Percentiles rank a stretch among this genome's conserved stretches.
Conservation (phyloP, 139 green algal genomes). For the Pseudopediastrum boryanum region DNA sequence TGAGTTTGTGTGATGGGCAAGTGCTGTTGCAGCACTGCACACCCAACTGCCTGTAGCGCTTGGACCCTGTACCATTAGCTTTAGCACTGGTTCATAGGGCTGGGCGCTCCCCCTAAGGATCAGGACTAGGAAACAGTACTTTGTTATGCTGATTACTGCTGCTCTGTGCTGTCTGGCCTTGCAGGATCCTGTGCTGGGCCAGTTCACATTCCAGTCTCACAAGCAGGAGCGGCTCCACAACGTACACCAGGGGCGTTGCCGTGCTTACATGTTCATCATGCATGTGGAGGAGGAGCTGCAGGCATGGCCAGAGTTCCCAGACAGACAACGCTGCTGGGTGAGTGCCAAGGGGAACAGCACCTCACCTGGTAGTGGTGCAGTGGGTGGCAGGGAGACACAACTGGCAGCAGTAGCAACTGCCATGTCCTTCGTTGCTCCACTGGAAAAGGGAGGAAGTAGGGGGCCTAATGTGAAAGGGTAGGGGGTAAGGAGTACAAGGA, state of each 20-base stretch:
- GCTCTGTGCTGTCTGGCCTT: neutral
- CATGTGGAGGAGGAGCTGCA: constrained; percentile 84
- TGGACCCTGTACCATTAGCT: too few species aligned
- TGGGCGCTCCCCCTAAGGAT: neutral
- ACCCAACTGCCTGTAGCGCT: too few species aligned
- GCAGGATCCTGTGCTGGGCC: constrained; percentile 77
- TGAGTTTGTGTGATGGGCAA: too few species aligned
- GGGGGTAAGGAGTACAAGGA: neutral
- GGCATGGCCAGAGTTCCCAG: constrained; percentile 78
- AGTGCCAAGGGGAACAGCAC: neutral
- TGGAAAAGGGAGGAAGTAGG: neutral
- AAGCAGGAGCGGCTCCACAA: constrained; percentile 52
- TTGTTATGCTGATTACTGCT: neutral
- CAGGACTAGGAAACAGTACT: neutral
- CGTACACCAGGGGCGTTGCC: constrained; percentile 56
- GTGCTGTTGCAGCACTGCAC: too few species aligned
- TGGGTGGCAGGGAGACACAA: neutral
- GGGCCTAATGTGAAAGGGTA: neutral
- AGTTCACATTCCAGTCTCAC: constrained; percentile 68
- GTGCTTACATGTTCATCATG: constrained; percentile 86
- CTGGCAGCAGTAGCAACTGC: neutral
- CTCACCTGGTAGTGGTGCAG: neutral
- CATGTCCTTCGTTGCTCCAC: neutral
- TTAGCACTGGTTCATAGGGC: neutral
- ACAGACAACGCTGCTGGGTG: constrained; percentile 82